Conservation (phyloP, 306 rosid genomes). For the Cyclanthera cordifolia region DNA sequence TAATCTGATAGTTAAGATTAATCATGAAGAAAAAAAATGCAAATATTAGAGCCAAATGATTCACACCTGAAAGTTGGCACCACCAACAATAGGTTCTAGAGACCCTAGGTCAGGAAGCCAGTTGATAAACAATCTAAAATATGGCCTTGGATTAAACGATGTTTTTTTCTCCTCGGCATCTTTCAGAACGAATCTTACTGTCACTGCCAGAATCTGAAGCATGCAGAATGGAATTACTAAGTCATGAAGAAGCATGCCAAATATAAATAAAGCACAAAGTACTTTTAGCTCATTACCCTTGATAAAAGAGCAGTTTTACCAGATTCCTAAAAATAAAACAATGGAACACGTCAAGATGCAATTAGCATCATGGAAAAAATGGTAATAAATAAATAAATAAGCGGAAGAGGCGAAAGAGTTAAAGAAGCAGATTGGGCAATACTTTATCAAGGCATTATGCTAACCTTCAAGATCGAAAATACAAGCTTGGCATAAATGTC, state of each 20-base stretch:
- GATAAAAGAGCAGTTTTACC: conserved; percentile 51
- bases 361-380: background rate
- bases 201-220: conserved; percentile 64
- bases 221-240: conserved; percentile 17
- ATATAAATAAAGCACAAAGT: background rate
- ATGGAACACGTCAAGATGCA: conserved; percentile 2
- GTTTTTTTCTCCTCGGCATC: conserved; percentile 88
- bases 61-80: conserved; percentile 84
- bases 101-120: conserved; percentile 91
- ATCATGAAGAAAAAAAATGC: background rate
- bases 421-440: background rate
- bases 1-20: conserved; percentile 15
- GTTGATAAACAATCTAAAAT: conserved; percentile 77
- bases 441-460: background rate
- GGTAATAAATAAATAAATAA: too few species aligned
- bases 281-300: conserved; percentile 42
- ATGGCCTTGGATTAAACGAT: conserved; percentile 76
- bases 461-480: conserved; percentile 71
- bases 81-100: conserved; percentile 69
- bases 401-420: too few species aligned
- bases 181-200: conserved; percentile 59
- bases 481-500: conserved; percentile 80
- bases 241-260: background rate
- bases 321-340: conserved; percentile 55
- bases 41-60: conserved; percentile 12